These are phyloP conservation scores for Rhynchospora breviuscula DNA, from an alignment of 176 grass and related monocot species.

Conservation along the genomic window DNA sequence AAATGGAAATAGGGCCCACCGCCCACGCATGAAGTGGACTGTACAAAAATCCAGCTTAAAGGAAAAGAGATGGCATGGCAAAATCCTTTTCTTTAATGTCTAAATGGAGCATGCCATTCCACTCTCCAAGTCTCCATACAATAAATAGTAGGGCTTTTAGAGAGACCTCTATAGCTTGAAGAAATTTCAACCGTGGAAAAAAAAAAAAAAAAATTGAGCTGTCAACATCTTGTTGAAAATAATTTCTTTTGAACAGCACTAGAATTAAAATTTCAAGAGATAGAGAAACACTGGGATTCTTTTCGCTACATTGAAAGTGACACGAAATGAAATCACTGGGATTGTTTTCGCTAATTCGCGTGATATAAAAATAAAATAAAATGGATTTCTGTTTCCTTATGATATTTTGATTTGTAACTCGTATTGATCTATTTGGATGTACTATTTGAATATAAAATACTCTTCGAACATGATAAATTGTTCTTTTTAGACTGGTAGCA, in stretches of 20 bases:
- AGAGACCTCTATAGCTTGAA: not conserved
- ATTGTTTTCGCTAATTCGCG: too few relatives aligned
- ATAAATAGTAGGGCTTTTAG: not conserved
- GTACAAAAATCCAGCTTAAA: constrained; percentile 1
- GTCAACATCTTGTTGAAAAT: not conserved
- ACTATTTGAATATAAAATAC: too few relatives aligned
- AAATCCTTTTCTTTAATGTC: not conserved
- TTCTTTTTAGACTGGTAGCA: too few relatives aligned
- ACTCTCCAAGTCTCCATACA: not conserved
- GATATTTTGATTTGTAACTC: too few relatives aligned
- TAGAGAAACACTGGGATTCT: too few relatives aligned
- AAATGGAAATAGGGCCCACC: not conserved
- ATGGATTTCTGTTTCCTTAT: too few relatives aligned
- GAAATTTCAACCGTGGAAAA: not conserved
- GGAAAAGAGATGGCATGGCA: not conserved
- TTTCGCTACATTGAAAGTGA: too few relatives aligned
- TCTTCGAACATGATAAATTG: too few relatives aligned
- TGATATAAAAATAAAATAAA: too few relatives aligned
- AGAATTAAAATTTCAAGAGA: not conserved
- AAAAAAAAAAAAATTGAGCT: not conserved
- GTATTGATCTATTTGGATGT: too few relatives aligned
- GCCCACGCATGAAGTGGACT: not conserved
- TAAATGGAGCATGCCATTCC: constrained; percentile 9
- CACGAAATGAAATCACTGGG: too few relatives aligned
- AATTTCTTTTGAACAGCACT: not conserved